These are phyloP conservation scores for Diplodia intermedia DNA, from an alignment of 2,329 filamentous ascomycete species.

Conservation along the genomic window DNA sequence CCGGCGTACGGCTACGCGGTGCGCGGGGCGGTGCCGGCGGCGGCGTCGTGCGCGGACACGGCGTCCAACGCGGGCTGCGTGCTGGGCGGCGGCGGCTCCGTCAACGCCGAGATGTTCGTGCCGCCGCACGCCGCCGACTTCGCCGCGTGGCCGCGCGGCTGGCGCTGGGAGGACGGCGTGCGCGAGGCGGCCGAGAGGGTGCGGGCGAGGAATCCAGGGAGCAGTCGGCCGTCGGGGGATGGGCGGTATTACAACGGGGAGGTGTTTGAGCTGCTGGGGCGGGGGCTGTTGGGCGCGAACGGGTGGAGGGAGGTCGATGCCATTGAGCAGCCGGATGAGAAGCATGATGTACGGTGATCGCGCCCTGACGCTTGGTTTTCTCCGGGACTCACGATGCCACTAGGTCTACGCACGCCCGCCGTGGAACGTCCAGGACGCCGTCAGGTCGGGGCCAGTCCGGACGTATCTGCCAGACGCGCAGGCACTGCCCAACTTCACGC, in stretches of 20 bases:
- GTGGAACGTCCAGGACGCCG: conserved; percentile 33
- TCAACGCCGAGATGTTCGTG: conserved; percentile 74
- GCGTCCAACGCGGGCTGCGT: conserved; percentile 76
- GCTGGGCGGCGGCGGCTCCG: conserved; percentile 69
- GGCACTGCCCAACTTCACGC: conserved; percentile 67
- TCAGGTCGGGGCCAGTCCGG: conserved; percentile 70
- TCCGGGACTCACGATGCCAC: conserved; percentile 67
- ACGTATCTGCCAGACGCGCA: conserved; percentile 72
- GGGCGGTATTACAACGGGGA: conserved; percentile 71
- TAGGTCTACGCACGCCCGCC: conserved; percentile 49
- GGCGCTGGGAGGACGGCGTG: conserved; percentile 70
- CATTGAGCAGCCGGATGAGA: conserved; percentile 65
- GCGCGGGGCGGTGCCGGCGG: conserved; percentile 66
- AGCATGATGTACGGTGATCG: conserved; percentile 61
- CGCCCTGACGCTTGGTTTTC: no score
- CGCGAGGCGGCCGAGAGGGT: conserved; percentile 61
- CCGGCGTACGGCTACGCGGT: conserved; percentile 75
- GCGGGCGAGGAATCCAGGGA: conserved; percentile 73
- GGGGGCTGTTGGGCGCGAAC: conserved; percentile 62
- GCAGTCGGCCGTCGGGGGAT: conserved; percentile 69
- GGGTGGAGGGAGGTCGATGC: conserved; percentile 70
- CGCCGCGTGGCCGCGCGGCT: conserved; percentile 74
- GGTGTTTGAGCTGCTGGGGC: conserved; percentile 67
- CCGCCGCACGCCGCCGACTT: conserved; percentile 70
- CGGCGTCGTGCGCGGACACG: conserved; percentile 69